Evolutionary conservation across 2,329 filamentous ascomycete genomes (phyloP).

Genomic region (Huntiella omanensis): DNA sequence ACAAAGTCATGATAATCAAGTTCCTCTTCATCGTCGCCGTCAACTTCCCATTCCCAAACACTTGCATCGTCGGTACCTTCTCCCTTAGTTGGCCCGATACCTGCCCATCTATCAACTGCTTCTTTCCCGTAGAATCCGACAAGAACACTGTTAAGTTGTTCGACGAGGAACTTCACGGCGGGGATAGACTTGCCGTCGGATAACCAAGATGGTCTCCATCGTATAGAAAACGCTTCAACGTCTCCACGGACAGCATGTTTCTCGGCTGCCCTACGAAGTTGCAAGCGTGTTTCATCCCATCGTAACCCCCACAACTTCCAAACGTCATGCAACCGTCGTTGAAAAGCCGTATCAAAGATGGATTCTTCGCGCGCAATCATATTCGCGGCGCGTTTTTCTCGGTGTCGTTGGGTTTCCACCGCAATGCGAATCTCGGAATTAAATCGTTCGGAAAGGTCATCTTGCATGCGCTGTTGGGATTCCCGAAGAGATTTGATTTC

Average conservation of each 20-base stretch:
- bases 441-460: conserved; percentile 8
- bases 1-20: conserved; percentile 12
- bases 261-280: neutral
- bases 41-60: conserved; percentile 10
- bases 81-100: neutral
- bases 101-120: conserved; percentile 1
- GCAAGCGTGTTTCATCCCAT: conserved; percentile 8
- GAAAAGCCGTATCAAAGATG: conserved; percentile 7
- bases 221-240: no score
- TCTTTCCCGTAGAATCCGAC: conserved; percentile 9
- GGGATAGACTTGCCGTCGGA: neutral
- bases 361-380: conserved; percentile 9
- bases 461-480: conserved; percentile 10
- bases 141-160: conserved; percentile 3
- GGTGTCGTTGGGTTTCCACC: conserved; percentile 3
- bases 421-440: conserved; percentile 4
- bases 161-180: neutral
- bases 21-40: conserved; percentile 9
- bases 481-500: conserved; percentile 9
- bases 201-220: conserved; percentile 5
- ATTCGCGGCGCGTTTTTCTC: conserved; percentile 7
- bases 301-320: conserved; percentile 10
- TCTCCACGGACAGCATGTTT: no score
- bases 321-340: conserved; percentile 2
- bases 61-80: conserved; percentile 2